Evolutionary conservation across 2,329 filamentous ascomycete genomes (phyloP).

Genomic region (Talaromyces islandicus): DNA sequence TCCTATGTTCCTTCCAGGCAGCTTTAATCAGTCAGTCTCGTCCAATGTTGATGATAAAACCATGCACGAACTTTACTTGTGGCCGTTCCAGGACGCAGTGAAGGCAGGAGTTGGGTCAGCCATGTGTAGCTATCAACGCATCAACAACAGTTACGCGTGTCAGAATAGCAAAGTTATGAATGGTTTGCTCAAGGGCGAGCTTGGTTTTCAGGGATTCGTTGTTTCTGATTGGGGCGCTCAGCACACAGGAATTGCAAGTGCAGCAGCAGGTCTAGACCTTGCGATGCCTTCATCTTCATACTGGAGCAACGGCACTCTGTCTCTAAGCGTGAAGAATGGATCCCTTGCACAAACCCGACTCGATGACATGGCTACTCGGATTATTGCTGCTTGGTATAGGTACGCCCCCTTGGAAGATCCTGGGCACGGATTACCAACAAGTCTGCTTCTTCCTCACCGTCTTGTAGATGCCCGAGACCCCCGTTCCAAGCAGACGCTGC

Average conservation of each 20-base stretch:
- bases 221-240: conserved; percentile 42
- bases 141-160: conserved; percentile 46
- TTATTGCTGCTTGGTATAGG: conserved; percentile 28
- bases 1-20: conserved; percentile 33
- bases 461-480: conserved; percentile 16
- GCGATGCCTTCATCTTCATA: conserved; percentile 19
- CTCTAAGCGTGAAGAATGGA: conserved; percentile 31
- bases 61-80: conserved; percentile 57
- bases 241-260: conserved; percentile 25
- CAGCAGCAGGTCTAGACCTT: conserved; percentile 41
- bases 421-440: not conserved
- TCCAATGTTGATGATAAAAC: conserved; percentile 59
- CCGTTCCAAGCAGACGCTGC: not conserved
- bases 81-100: conserved; percentile 57
- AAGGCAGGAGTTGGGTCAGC: conserved; percentile 50
- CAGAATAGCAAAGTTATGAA: conserved; percentile 43
- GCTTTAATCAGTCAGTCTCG: conserved; percentile 41
- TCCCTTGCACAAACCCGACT: conserved; percentile 35
- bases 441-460: not conserved
- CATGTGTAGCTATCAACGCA: conserved; percentile 49
- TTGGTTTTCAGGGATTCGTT: conserved; percentile 47
- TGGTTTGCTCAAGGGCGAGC: conserved; percentile 44
- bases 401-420: not conserved
- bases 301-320: not conserved
- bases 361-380: conserved; percentile 42